Evolutionary conservation across 495 filamentous ascomycete genomes (phyloP).

Genomic region (Annulohypoxylon maeteangense): DNA sequence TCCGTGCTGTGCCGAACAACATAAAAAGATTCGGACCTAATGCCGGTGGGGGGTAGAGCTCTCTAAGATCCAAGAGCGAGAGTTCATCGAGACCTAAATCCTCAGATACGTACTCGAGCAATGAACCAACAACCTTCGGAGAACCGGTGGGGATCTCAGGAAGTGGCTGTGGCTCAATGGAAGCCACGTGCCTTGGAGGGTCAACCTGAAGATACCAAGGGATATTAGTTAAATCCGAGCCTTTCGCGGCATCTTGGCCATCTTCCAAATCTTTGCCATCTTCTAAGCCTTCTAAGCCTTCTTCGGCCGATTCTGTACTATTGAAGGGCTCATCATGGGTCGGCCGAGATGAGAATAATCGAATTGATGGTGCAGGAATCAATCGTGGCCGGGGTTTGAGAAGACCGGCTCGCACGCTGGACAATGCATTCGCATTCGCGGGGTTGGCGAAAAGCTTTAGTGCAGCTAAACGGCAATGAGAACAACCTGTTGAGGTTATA

Average conservation of each 20-base stretch:
- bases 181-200: conserved; percentile 58
- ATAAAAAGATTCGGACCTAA: conserved; percentile 90
- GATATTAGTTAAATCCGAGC: conserved; percentile 15
- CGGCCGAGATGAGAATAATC: conserved; percentile 38
- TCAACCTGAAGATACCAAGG: conserved; percentile 94
- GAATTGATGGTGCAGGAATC: conserved; percentile 15
- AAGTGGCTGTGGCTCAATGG: conserved; percentile 71
- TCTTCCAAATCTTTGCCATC: conserved; percentile 13
- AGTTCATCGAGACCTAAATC: conserved; percentile 86
- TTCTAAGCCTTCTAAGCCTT: neutral
- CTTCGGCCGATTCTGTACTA: neutral
- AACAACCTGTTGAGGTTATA: conserved; percentile 41
- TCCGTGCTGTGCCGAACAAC: conserved; percentile 92
- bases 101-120: conserved; percentile 82
- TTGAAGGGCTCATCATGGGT: conserved; percentile 10
- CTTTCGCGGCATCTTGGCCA: neutral
- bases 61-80: conserved; percentile 80
- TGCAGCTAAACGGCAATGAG: conserved; percentile 43
- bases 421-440: conserved; percentile 24
- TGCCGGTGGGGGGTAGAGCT: conserved; percentile 84
- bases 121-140: conserved; percentile 74
- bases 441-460: conserved; percentile 41
- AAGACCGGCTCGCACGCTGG: conserved; percentile 10
- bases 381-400: conserved; percentile 19
- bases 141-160: conserved; percentile 79